These are phyloP conservation scores for Aurantiochytrium sp. DNA, from an alignment of 108 stramenopile species.

Conservation along the genomic window DNA sequence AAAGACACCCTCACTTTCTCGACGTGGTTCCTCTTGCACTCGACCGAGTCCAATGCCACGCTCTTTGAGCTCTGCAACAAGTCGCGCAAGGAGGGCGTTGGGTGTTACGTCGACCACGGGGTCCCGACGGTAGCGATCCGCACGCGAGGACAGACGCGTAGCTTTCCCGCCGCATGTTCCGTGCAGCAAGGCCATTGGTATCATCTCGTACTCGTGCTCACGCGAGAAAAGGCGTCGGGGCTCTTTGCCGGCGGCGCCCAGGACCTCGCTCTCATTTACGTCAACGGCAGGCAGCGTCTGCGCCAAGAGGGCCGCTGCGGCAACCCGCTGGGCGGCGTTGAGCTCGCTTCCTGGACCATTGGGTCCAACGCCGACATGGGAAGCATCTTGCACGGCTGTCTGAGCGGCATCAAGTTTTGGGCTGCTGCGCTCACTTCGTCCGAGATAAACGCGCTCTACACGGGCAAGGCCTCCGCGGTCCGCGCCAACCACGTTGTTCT, in stretches of 20 bases:
- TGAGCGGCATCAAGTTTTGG: slow-evolving; percentile 6
- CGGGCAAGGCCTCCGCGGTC: neutral
- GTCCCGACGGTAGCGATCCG: neutral
- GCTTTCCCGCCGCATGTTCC: neutral
- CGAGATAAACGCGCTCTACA: neutral
- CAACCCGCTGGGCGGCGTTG: neutral
- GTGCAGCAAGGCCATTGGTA: neutral
- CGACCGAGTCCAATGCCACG: neutral
- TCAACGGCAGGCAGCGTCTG: neutral
- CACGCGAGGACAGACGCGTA: neutral
- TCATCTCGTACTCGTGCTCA: neutral
- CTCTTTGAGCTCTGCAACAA: neutral
- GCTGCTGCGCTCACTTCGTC: neutral
- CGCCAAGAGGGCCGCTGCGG: neutral
- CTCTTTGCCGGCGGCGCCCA: neutral
- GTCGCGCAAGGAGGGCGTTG: neutral
- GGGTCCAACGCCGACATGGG: neutral
- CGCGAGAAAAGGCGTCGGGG: neutral
- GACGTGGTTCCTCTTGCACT: neutral
- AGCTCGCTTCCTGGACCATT: neutral
- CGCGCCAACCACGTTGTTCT: neutral
- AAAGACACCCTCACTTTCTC: neutral
- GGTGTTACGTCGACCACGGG: neutral
- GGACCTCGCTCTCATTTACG: neutral
- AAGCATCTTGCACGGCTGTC: neutral